Conservation (phyloP, 2,329 filamentous ascomycete species). For the Penicillium griseofulvum region DNA sequence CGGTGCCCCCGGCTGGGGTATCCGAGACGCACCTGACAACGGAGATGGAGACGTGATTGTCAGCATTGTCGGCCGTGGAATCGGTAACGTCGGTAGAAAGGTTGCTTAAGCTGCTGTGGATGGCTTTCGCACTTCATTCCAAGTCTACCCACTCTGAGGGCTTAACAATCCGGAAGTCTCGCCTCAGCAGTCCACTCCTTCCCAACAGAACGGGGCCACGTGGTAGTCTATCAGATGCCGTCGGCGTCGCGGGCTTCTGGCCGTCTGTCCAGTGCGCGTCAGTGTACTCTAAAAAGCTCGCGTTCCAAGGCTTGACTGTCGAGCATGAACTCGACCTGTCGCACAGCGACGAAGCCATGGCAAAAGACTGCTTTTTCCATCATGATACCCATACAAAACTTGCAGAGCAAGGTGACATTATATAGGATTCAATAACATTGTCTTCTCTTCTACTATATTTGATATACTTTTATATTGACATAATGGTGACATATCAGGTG, state of each 20-base stretch:
- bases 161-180: not conserved
- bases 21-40: slow-evolving; percentile 70
- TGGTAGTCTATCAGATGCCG: slow-evolving; percentile 4
- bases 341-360: not conserved
- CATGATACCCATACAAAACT: slow-evolving; percentile 7
- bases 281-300: slow-evolving; percentile 1
- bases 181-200: slow-evolving; percentile 1
- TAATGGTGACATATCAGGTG: not conserved
- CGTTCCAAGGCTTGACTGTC: slow-evolving; percentile 1
- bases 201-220: not conserved
- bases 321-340: slow-evolving; percentile 6
- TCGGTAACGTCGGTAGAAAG: slow-evolving; percentile 93
- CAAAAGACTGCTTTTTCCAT: slow-evolving; percentile 4
- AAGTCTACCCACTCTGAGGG: slow-evolving; percentile 2
- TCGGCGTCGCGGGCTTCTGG: slow-evolving; percentile 4
- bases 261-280: slow-evolving; percentile 7
- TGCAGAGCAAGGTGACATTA: slow-evolving; percentile 8
- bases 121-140: slow-evolving; percentile 4
- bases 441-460: not conserved
- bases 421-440: slow-evolving; percentile 5
- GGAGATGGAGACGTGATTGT: slow-evolving; percentile 70
- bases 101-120: slow-evolving; percentile 55
- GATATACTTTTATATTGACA: not conserved
- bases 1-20: slow-evolving; percentile 85
- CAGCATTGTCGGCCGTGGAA: slow-evolving; percentile 86